Evolutionary conservation across 2,329 filamentous ascomycete genomes (phyloP), one percentile per base, ranked within the genome.

Genomic region (Claviceps purpurea): DNA sequence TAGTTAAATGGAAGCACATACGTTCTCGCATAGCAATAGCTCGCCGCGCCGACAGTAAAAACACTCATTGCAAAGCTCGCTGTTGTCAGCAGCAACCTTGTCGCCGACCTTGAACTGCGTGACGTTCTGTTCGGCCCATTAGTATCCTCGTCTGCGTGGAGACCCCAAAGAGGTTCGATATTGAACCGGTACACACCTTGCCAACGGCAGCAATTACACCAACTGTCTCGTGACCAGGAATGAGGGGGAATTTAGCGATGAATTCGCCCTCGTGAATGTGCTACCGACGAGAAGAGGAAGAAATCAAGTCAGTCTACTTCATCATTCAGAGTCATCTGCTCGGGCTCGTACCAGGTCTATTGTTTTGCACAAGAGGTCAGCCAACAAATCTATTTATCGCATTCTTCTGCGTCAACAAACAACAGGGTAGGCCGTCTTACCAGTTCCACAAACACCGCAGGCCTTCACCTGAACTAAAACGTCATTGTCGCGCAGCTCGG

Each of bases 1-100:
- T 14, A 16, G 24, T 26, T 16, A 2, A 22, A 16, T 16, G 5
- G 34, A 45, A 16, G n/a, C 11, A 55, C 65, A 52, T 52, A 68
- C 64, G 58, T 84, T 75, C 66, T 85, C 82, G 65, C 84, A 88
- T 52, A 86, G 76, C 47, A 87, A 68, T 34, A 79, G 73, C 62
- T 86, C 75, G 50, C 83, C 82, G 52, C 81, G 78, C 57, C 79
- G 78, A 70, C 84, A 87, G 71, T 86, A 85, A 73, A 84, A 85
- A 70, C 84, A 87, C 65, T 82, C 77, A 48, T 78, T 78, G 66
- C 84, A 87, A 44, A 85, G 76, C 64, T 86, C 78, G 16, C 78
- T 77, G 64, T 82, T 81, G 60, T 81, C 78, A 39, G 77, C 79
- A 53, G 77, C 78, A 38, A 86, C 81, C 47, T 80, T 77, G 60